Evolutionary conservation across 73 alveolate genomes (phyloP).

Genomic region (Paramecium bursaria): DNA sequence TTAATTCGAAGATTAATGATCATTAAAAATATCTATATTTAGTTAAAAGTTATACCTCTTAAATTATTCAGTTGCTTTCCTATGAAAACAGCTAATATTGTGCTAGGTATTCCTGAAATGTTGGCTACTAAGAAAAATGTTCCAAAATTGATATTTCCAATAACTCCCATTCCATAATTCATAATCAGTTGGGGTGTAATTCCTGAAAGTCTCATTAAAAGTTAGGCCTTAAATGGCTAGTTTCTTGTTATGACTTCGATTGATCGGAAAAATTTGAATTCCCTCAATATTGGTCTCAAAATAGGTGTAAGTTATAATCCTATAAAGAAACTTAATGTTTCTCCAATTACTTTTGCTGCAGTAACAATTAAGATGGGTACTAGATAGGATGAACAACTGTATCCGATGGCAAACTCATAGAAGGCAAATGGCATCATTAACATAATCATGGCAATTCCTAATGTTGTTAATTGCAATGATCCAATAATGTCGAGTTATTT

Average conservation of each 20-base stretch:
- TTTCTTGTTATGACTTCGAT: slow-evolving; percentile 35
- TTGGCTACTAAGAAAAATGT: not conserved
- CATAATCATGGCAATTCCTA: slow-evolving; percentile 24
- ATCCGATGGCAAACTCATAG: slow-evolving; percentile 47
- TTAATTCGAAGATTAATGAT: too few relatives aligned
- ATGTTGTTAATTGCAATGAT: not conserved
- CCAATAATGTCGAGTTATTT: not conserved
- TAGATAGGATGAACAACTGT: not conserved
- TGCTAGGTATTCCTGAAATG: slow-evolving; percentile 29
- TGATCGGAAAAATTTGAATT: slow-evolving; percentile 46
- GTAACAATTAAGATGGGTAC: slow-evolving; percentile 38
- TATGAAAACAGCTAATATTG: slow-evolving; percentile 30
- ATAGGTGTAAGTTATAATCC: slow-evolving; percentile 7
- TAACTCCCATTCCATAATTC: slow-evolving; percentile 60
- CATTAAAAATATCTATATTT: too few relatives aligned
- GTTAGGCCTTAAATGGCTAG: slow-evolving; percentile 31
- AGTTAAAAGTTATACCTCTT: slow-evolving; percentile 32
- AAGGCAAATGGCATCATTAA: slow-evolving; percentile 61
- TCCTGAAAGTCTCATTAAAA: slow-evolving; percentile 59
- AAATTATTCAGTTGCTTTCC: slow-evolving; percentile 26
- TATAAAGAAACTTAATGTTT: not conserved
- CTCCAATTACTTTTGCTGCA: slow-evolving; percentile 44
- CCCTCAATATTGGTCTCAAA: slow-evolving; percentile 1
- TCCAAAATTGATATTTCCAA: slow-evolving; percentile 10
- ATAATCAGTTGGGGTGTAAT: slow-evolving; percentile 30